Percentiles rank a stretch among this genome's conserved stretches.
These are phyloP conservation scores for Penicillium coffeae DNA, from an alignment of 495 filamentous ascomycete species.

Conservation along the genomic window DNA sequence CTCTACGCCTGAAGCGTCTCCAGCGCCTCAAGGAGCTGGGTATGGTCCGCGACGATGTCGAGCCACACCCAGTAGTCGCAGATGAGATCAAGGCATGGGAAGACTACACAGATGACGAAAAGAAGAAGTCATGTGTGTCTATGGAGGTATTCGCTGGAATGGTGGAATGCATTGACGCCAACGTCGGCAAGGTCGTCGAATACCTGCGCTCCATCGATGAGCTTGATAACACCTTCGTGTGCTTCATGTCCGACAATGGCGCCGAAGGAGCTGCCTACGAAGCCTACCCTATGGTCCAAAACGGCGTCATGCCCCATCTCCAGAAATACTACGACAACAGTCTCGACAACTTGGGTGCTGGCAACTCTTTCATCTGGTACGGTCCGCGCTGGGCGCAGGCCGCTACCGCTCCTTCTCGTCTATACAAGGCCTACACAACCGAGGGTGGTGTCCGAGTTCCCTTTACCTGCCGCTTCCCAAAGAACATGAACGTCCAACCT, in stretches of 20 bases:
- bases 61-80: conserved; percentile 51
- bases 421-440: conserved; percentile 60
- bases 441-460: conserved; percentile 60
- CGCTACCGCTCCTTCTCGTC: conserved; percentile 57
- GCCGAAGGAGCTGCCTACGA: conserved; percentile 58
- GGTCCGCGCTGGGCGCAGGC: conserved; percentile 63
- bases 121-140: conserved; percentile 47
- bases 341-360: conserved; percentile 57
- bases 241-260: conserved; percentile 59
- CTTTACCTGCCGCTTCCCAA: conserved; percentile 50
- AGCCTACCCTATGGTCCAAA: conserved; percentile 53
- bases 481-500: conserved; percentile 21
- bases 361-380: conserved; percentile 63
- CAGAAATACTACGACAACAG: conserved; percentile 61
- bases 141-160: conserved; percentile 65
- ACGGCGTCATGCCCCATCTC: conserved; percentile 49
- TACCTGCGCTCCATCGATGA: conserved; percentile 55
- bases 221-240: conserved; percentile 60
- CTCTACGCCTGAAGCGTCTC: conserved; percentile 48
- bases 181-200: conserved; percentile 56
- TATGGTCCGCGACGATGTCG: conserved; percentile 47
- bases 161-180: conserved; percentile 60
- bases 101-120: conserved; percentile 46
- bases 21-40: conserved; percentile 48
- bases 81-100: conserved; percentile 52